These are phyloP conservation scores for Fraxinus excelsior DNA, from an alignment of 257 asterid genomes.

Conservation along the genomic window DNA sequence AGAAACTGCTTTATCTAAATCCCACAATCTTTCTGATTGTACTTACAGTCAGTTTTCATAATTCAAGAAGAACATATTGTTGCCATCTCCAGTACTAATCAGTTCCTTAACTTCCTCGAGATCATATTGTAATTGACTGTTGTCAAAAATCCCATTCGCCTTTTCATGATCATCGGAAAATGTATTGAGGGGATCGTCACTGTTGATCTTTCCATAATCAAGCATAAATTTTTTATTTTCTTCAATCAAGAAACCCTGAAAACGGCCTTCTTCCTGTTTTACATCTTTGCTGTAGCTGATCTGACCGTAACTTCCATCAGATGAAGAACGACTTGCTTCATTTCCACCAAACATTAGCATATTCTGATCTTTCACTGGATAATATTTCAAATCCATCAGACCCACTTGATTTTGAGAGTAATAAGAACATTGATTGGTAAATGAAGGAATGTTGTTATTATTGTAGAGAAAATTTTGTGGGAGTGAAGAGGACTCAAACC, in stretches of 20 bases:
- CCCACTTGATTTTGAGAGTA: slow-evolving; percentile 39
- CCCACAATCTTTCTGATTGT: too few relatives aligned
- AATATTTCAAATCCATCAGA: slow-evolving; percentile 31
- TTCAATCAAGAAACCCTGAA: slow-evolving; percentile 31
- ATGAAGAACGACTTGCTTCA: slow-evolving; percentile 64
- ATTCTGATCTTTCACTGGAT: slow-evolving; percentile 34
- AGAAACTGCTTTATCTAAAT: slow-evolving; percentile 32
- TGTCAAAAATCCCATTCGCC: slow-evolving; percentile 23
- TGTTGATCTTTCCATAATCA: slow-evolving; percentile 31
- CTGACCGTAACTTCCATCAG: slow-evolving; percentile 58
- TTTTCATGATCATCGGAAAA: slow-evolving; percentile 21
- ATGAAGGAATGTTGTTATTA: slow-evolving; percentile 21
- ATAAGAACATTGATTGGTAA: slow-evolving; percentile 16
- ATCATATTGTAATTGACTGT: slow-evolving; percentile 42
- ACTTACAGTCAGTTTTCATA: slow-evolving; percentile 48
- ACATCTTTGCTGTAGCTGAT: slow-evolving; percentile 56
- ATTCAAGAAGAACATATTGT: slow-evolving; percentile 28
- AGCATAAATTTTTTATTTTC: too few relatives aligned
- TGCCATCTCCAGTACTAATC: slow-evolving; percentile 26
- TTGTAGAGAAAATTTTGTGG: slow-evolving; percentile 29
- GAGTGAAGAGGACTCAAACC: slow-evolving; percentile 31
- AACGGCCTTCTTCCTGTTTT: slow-evolving; percentile 47
- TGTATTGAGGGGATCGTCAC: slow-evolving; percentile 13
- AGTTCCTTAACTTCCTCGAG: slow-evolving; percentile 62
- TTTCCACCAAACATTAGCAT: slow-evolving; percentile 52